Base-by-base conservation (phyloP, 1,284 basidiomycete genomes). In the Inonotus hispidus region DNA sequence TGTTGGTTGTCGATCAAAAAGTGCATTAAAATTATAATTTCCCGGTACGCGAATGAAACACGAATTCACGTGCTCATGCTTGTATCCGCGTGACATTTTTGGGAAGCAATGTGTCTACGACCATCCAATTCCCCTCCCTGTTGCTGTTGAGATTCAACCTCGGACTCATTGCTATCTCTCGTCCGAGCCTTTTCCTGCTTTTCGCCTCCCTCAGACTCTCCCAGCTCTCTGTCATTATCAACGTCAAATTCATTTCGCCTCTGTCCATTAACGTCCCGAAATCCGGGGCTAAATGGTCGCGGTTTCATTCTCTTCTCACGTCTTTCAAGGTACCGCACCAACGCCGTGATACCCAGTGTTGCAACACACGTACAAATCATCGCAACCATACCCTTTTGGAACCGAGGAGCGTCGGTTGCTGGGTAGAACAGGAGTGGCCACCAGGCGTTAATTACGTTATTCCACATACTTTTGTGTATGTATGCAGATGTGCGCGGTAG, bases 361-460 rank as follows among this genome's bases (percentile, higher is more conserved):
- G 81, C 82, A 29, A 77, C 70, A 55, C 79, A 79, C 4, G 77
- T 78, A 59, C 80, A 82, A 47, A 88, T 77, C 83, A 87, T 84
- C 14, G 84, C 81, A 67, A 84, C 82, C 82, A 84, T 82, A 19
- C 85, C 85, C 63, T 81, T 86, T 7, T 67, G 77, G 69, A 88
- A 87, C 35, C 73, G 73, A 14, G 85, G 85, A 14, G 84, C 84
- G 62, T 87, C 85, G 13, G 84, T 84, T 2, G 84, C 83, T 23
- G 79, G 80, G 69, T 87, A 87, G 70, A 88, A 83, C 7, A 88
- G 77, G 16, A 87, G 75, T 45, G 84, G 79, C 84, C 84, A 87
- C 83, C 84, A 87, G 4, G 84, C 84, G 68, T 88, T 88, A 52
- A 88, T 71, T 29, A 77, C 83, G 66, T 87, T 87, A 72, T 83